Base-by-base conservation (phyloP, 2,329 filamentous ascomycete species). In the Pseudocercospora musae region DNA sequence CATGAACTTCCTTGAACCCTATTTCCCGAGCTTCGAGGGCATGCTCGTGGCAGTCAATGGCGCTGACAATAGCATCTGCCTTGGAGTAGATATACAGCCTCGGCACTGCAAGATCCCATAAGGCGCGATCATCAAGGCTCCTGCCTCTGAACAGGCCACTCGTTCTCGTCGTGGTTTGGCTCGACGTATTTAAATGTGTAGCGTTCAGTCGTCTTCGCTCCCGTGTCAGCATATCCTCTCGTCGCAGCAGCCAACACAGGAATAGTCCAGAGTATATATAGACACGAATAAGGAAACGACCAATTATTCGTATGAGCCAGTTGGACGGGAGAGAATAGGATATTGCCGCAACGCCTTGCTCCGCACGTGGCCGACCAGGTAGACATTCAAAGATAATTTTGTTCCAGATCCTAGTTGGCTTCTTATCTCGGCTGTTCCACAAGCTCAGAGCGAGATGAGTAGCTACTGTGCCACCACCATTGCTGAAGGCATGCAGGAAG, bases 41-140 rank as follows among this genome's bases (percentile, higher is more conserved):
- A 67, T 87, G 82, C 13, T 75, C 76, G 66, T 86, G 83, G 0
- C 87, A 81, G 63, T 87, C 85, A 62, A 82, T 70, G 71, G 79
- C 83, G 3, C 75, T 71, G 10, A 88, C 85, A 63, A 88, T 78
- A 48, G 81, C 76, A 65, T 88, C 86, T 53, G 79, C 80, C 62
- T 81, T 82, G 65, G 84, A 85, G 69, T 87, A 88, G 27, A 87
- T 65, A 72, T 86, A 88, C 61, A 87, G 68, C 56, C 83, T 77
- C 18, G 79, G 78, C 1, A 62, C 59, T n/a, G 52, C 25, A 8
- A 25, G 37, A 20, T 52, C 33, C 23, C 69, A 65, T 9, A 68
- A 18, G 0, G 42, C 37, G 1, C 59, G 48, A 52, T 68, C 66
- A 18, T 67, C 64, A 46, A 64, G 25, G 25, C 40, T 42, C 4